Conservation (phyloP, 176 grass and related monocot species). For the Urochloa ruziziensis region DNA sequence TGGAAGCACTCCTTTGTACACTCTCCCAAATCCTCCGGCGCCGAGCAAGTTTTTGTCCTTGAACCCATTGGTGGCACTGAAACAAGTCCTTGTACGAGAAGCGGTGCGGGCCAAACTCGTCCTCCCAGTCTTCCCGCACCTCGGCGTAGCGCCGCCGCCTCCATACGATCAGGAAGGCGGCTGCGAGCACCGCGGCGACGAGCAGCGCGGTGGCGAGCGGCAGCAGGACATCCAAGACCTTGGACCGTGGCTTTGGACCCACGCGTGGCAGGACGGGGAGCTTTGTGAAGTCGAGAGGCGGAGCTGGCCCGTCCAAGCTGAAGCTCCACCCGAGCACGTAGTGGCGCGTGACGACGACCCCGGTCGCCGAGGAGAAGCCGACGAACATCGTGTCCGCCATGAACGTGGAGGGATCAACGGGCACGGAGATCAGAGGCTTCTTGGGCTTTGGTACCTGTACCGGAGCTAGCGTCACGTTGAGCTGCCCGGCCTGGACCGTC, state of each 20-base stretch:
- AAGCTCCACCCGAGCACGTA: slow-evolving; percentile 22
- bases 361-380: not conserved
- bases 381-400: not conserved
- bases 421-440: not conserved
- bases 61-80: slow-evolving; percentile 41
- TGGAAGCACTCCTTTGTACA: slow-evolving; percentile 23
- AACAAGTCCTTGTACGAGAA: slow-evolving; percentile 48
- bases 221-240: slow-evolving; percentile 1
- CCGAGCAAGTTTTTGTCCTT: slow-evolving; percentile 20
- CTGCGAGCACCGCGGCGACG: not conserved
- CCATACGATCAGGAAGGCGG: not conserved
- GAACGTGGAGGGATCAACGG: not conserved
- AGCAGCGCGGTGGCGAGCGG: slow-evolving; percentile 8
- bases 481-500: slow-evolving; percentile 2
- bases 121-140: slow-evolving; percentile 43
- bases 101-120: slow-evolving; percentile 39
- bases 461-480: not conserved
- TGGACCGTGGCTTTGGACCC: slow-evolving; percentile 14
- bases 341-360: not conserved
- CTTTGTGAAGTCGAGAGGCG: not conserved
- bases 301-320: not conserved
- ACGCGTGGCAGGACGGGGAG: slow-evolving; percentile 15
- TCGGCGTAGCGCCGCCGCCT: slow-evolving; percentile 19
- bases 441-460: not conserved
- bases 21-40: slow-evolving; percentile 30